Conservation (phyloP, 106 monocot species). For the Platanthera zijinensis region DNA sequence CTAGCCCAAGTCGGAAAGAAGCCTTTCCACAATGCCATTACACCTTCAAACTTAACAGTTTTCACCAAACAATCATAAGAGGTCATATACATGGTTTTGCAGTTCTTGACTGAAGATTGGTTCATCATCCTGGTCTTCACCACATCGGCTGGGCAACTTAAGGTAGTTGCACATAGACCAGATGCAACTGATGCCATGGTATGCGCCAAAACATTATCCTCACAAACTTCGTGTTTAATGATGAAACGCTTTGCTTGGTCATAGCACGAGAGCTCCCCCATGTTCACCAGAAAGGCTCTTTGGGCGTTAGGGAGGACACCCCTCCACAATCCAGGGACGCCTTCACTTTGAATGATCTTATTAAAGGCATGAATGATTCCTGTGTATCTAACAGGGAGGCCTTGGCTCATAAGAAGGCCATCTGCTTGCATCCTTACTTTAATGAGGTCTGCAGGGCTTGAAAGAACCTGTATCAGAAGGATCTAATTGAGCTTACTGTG, state of each 20-base stretch:
- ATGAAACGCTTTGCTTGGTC: conserved; percentile 78
- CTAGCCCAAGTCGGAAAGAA: conserved; percentile 93
- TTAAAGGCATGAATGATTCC: conserved; percentile 51
- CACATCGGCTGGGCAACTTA: conserved; percentile 93
- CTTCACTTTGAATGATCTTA: conserved; percentile 55
- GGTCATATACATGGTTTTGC: conserved; percentile 23
- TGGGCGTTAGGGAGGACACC: conserved; percentile 77
- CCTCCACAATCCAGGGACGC: conserved; percentile 66
- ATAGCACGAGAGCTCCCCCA: conserved; percentile 92
- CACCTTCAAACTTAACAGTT: conserved; percentile 64
- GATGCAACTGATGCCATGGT: conserved; percentile 72
- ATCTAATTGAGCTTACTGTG: not conserved
- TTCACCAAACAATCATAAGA: conserved; percentile 75
- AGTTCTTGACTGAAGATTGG: conserved; percentile 25
- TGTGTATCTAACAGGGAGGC: conserved; percentile 41
- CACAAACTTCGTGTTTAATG: conserved; percentile 36
- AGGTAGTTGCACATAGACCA: conserved; percentile 62
- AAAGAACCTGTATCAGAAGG: conserved; percentile 39
- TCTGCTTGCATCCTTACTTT: conserved; percentile 97
- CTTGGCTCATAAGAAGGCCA: conserved; percentile 30
- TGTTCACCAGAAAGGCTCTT: conserved; percentile 88
- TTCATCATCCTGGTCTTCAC: conserved; percentile 92
- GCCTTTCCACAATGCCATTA: conserved; percentile 76
- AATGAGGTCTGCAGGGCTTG: conserved; percentile 84
- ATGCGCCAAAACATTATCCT: conserved; percentile 63